Evolutionary conservation across 306 rosid genomes (phyloP).

Genomic region (Lotus japonicus): DNA sequence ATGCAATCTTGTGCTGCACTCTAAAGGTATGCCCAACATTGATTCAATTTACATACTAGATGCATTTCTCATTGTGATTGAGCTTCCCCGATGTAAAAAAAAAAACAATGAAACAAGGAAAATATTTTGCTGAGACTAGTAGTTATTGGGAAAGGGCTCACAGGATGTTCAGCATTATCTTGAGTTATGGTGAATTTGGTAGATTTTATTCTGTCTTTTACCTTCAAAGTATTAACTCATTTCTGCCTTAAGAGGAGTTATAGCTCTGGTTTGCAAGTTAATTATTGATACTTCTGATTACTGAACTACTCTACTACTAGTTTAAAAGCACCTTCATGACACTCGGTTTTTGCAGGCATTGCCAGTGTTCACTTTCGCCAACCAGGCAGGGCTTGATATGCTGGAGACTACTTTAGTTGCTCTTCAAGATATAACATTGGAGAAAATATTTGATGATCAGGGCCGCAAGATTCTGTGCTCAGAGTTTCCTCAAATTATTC

Average conservation of each 20-base stretch:
- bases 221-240: not conserved
- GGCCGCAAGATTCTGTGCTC: constrained; percentile 81
- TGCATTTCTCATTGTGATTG: not conserved
- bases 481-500: constrained; percentile 92
- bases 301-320: not conserved
- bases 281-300: not conserved
- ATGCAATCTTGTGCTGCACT: constrained; percentile 88
- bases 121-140: not conserved
- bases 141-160: not conserved
- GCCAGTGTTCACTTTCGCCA: constrained; percentile 92
- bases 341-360: constrained; percentile 48
- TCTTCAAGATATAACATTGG: constrained; percentile 75
- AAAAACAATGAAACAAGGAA: not conserved
- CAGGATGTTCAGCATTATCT: not conserved
- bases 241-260: not conserved
- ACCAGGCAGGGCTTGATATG: constrained; percentile 99
- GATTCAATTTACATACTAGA: not conserved
- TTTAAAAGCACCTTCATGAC: not conserved
- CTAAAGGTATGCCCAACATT: constrained; percentile 51
- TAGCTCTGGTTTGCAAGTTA: not conserved
- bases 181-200: not conserved
- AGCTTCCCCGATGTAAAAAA: not conserved
- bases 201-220: not conserved
- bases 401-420: constrained; percentile 97
- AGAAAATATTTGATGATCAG: constrained; percentile 91